Conservation (phyloP, 768 basidiomycete genomes). For the Boletellus ananas region DNA sequence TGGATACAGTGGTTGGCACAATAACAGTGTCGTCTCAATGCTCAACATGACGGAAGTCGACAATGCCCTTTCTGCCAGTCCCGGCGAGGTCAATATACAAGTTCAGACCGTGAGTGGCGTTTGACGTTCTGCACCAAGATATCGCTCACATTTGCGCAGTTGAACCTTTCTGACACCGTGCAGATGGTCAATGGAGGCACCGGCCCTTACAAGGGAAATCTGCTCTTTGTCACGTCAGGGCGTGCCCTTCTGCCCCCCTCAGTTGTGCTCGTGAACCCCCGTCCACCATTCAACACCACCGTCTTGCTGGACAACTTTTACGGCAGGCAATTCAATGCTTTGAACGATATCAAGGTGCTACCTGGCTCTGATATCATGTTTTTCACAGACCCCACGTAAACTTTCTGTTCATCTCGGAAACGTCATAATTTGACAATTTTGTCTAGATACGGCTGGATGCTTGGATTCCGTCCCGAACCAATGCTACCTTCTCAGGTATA, state of each 20-base stretch:
- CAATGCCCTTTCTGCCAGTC: slow-evolving; percentile 35
- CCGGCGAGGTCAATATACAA: slow-evolving; percentile 45
- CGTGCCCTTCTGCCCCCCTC: slow-evolving; percentile 61
- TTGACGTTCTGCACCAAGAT: neutral
- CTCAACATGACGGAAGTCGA: slow-evolving; percentile 60
- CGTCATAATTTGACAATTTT: neutral
- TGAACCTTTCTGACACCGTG: slow-evolving; percentile 52
- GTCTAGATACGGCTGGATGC: slow-evolving; percentile 58
- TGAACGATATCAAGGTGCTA: slow-evolving; percentile 77
- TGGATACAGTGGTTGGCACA: slow-evolving; percentile 59
- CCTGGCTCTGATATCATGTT: slow-evolving; percentile 63
- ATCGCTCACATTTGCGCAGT: slow-evolving; percentile 34
- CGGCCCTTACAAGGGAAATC: slow-evolving; percentile 53
- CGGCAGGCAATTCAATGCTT: slow-evolving; percentile 78
- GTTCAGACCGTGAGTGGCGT: slow-evolving; percentile 36
- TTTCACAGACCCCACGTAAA: slow-evolving; percentile 69
- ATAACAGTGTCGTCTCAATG: slow-evolving; percentile 60
- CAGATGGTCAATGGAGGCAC: slow-evolving; percentile 74
- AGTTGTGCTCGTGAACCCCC: slow-evolving; percentile 62
- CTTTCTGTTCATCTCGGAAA: slow-evolving; percentile 17
- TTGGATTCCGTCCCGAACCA: slow-evolving; percentile 63
- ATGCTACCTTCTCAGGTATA: slow-evolving; percentile 75
- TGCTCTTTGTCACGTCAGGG: slow-evolving; percentile 64
- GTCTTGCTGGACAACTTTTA: slow-evolving; percentile 75
- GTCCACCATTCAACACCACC: slow-evolving; percentile 60